Conservation (phyloP, 352 stramenopile genomes). For the Phytophthora syringae region DNA sequence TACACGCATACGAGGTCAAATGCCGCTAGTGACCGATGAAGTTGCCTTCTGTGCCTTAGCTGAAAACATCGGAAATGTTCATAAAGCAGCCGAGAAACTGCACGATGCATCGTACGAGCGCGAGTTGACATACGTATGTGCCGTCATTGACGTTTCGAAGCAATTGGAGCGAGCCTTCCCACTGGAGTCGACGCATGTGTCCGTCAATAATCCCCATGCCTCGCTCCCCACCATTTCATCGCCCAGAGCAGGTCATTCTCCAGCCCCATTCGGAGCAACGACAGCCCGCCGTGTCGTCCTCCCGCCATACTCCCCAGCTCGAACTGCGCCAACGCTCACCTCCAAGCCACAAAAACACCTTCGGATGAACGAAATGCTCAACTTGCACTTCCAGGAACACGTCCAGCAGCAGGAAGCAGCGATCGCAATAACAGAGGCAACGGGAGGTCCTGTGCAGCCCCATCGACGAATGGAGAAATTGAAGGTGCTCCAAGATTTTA, state of each 20-base stretch:
- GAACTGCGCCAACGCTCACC: background rate
- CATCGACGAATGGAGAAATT: constrained; percentile 32
- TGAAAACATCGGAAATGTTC: constrained; percentile 56
- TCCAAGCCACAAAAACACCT: constrained; percentile 26
- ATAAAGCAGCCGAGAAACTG: constrained; percentile 59
- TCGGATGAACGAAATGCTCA: constrained; percentile 48
- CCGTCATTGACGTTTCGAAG: constrained; percentile 52
- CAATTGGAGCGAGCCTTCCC: constrained; percentile 27
- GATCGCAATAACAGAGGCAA: constrained; percentile 21
- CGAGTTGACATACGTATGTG: constrained; percentile 65
- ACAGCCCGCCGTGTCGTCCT: constrained; percentile 25
- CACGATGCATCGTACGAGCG: constrained; percentile 60
- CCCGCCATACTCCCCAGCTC: constrained; percentile 25
- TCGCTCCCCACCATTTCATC: constrained; percentile 44
- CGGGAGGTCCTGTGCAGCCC: constrained; percentile 9
- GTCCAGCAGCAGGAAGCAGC: constrained; percentile 32
- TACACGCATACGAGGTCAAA: constrained; percentile 42
- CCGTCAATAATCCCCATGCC: constrained; percentile 21
- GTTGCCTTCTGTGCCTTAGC: constrained; percentile 66
- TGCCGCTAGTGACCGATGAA: constrained; percentile 54
- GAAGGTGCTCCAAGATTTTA: constrained; percentile 58
- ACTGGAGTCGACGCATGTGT: constrained; percentile 3
- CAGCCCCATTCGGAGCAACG: background rate
- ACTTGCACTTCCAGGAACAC: constrained; percentile 51
- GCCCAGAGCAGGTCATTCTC: constrained; percentile 7